Evolutionary conservation across 2,329 filamentous ascomycete genomes (phyloP).

Genomic region (Ascochyta rabiei): DNA sequence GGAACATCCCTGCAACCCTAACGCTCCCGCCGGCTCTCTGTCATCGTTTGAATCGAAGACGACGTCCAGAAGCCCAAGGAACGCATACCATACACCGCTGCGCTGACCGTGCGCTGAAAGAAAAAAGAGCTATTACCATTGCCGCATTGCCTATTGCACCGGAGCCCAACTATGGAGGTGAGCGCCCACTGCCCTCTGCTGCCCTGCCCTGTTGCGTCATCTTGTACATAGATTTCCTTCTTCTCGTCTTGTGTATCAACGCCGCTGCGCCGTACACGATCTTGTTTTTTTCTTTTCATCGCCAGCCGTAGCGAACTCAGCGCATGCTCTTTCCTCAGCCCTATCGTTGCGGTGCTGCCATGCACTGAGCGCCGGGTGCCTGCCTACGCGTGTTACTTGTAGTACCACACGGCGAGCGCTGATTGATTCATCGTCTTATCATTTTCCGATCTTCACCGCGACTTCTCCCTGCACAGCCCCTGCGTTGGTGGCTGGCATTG

Average conservation of each 20-base stretch:
- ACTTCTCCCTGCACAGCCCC: conserved; percentile 13
- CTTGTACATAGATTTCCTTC: conserved; percentile 13
- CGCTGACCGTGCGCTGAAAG: conserved; percentile 18
- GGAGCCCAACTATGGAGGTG: conserved; percentile 19
- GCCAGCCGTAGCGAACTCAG: background rate
- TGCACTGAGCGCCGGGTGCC: conserved; percentile 36
- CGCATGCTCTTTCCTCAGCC: conserved; percentile 33
- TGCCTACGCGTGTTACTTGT: conserved; percentile 33
- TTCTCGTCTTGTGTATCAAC: conserved; percentile 6
- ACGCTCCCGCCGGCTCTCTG: conserved; percentile 15
- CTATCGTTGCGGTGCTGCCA: conserved; percentile 30
- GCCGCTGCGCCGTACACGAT: conserved; percentile 2
- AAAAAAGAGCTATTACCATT: conserved; percentile 19
- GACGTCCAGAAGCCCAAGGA: conserved; percentile 19
- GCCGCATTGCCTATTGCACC: conserved; percentile 16
- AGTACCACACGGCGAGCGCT: conserved; percentile 39
- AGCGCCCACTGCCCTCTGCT: conserved; percentile 13
- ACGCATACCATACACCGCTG: conserved; percentile 20
- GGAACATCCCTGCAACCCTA: conserved; percentile 18
- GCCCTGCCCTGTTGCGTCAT: conserved; percentile 18
- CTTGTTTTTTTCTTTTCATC: background rate
- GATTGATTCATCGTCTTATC: conserved; percentile 15
- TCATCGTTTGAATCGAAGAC: conserved; percentile 15
- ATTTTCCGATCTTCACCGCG: conserved; percentile 14
- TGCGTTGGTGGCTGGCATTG: conserved; percentile 6